A percentile compares a stretch with the other conserved stretches of the same genome.
Conservation (phyloP, 768 basidiomycete species). For the Trametes elegans region DNA sequence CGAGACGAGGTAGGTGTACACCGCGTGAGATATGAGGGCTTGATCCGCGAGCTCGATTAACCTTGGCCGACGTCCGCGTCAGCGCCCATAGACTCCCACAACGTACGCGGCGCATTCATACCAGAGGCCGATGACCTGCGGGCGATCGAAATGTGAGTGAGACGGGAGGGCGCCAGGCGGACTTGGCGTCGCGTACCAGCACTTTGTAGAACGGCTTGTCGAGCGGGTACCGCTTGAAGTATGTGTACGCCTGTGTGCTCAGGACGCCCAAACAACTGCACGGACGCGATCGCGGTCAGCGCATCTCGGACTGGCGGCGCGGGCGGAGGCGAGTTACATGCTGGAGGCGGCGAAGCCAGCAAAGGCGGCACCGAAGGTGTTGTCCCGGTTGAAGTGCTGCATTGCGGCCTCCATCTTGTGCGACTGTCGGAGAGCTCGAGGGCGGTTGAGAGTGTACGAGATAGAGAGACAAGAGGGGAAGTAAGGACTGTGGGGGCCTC, state of each 20-base stretch:
- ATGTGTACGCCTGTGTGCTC: constrained; percentile 50
- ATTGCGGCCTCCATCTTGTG: constrained; percentile 2
- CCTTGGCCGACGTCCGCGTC: constrained; percentile 31
- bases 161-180: not conserved
- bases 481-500: constrained; percentile 18
- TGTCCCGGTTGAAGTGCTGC: constrained; percentile 32
- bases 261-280: constrained; percentile 52
- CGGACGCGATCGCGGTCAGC: constrained; percentile 22
- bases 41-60: constrained; percentile 48
- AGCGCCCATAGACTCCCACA: not conserved
- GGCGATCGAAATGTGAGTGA: not conserved
- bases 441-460: not conserved
- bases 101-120: constrained; percentile 15
- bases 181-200: constrained; percentile 39
- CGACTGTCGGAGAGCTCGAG: not conserved
- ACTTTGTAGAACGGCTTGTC: constrained; percentile 52
- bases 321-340: constrained; percentile 25
- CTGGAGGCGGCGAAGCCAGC: constrained; percentile 55
- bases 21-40: constrained; percentile 46
- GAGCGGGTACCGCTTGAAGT: constrained; percentile 52
- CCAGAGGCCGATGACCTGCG: constrained; percentile 35
- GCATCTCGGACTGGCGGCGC: not conserved
- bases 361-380: constrained; percentile 60
- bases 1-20: constrained; percentile 57
- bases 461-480: not conserved